Base-by-base conservation (phyloP, 768 basidiomycete genomes). In the Leucocoprinus sp. region DNA sequence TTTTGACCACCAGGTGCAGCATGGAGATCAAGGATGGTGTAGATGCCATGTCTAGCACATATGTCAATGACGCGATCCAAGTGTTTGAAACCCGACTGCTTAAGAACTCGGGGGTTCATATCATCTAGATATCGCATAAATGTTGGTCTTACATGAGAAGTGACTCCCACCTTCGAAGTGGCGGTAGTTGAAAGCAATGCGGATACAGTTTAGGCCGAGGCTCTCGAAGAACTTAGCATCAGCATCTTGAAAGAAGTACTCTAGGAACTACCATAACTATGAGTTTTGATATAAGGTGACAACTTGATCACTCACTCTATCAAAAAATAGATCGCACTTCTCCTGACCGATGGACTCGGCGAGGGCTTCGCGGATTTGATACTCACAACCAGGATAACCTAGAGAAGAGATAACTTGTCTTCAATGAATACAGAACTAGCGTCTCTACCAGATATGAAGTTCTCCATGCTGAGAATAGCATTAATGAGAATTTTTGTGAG, bases 321-420 rank as follows among this genome's bases (percentile, higher is more conserved):
- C 84, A 55, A 89, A 92, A 68, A 88, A 91, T 60, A 79, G 80
- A 15, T 77, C 78, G 7, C 80, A 72, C 60, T 84, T 83, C 42
- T 74, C 70, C 45, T 74, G 52, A 0, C 88, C 88, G 23, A 91
- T 64, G 2, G 75, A 73, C 7, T 76, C 71, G 8, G 74, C 68
- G 19, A 91, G 67, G 3, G 79, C 79, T 19, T 75, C 76, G 28
- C 87, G 77, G 45, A 87, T 79, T 61, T 89, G 81, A 59, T 69
- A 79, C 59, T 91, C 87, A 54, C 84, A 86, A 1, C 86, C 89
- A 50, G 87, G 84, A 59, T 82, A 89, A n/a, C 82, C 82, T 72
- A 56, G 15, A 15, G 36, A 19, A 9, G 17, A 15, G 12, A 21
- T 43, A 22, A 51, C 24, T 38, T 37, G 12, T 5, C 23, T 23